Evolutionary conservation across 495 filamentous ascomycete genomes (phyloP), one percentile per base, ranked within the genome.

Genomic region (Neohortaea acidophila): DNA sequence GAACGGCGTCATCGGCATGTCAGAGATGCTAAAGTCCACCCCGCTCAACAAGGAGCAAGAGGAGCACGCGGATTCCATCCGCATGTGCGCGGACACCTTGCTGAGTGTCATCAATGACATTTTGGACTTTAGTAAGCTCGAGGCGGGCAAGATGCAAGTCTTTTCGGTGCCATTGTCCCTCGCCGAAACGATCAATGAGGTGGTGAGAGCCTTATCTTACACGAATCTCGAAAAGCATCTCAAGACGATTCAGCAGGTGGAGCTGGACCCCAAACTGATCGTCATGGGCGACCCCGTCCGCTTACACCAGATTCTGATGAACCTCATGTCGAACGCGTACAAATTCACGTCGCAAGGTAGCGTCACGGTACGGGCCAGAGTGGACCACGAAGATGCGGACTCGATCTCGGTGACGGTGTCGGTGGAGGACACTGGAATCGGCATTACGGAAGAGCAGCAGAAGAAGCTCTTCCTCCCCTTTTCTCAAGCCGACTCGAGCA

Each of bases 61-160:
- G 34, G 79, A 81, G 57, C 89, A 85, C 64, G 81, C 84, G n/a
- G 83, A 93, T 53, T 86, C 81, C 6, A 92, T 93, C 47, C 68
- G 82, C 2, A 77, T 93, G 15, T 94, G 85, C 43, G 85, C 84
- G 3, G 83, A 93, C 53, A 78, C 87, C 6, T 63, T 94, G 6
- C 67, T 93, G n/a, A 85, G 80, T 0, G 78, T 94, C 38, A 94
- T 94, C 64, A 93, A 94, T 52, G 85, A 94, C 48, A 86, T 94
- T 17, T 64, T 94, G 1, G 85, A 94, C 56, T 93, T 89, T 54
- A 89, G 83, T 21, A 84, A 89, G 53, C 73, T 94, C 53, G 85
- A 94, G 56, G 85, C 85, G 12, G 85, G 86, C 51, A 94, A 92
- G 63, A 89, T 94, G 81, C 83, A 84, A 56, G 76, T 92, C 7